Base-by-base conservation (phyloP, 2,329 filamentous ascomycete genomes). In the Geosmithia putterillii region DNA sequence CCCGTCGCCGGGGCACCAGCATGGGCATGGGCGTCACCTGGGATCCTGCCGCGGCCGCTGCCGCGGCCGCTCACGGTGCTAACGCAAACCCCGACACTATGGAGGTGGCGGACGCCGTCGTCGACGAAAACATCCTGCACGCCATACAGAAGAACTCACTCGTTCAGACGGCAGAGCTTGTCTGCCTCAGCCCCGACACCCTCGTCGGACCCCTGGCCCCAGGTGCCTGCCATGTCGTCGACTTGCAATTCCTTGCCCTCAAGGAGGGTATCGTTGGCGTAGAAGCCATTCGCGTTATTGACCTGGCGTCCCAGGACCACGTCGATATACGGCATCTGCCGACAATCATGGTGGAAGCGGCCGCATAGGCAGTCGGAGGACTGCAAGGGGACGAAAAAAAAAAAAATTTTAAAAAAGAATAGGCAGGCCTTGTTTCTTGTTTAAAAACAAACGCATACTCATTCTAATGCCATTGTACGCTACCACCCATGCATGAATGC, bases 271-370 rank as follows among this genome's bases (percentile, higher is more conserved):
- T 86, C 25, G 69, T 86, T 8, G 71, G 73, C n/a, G 60, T 90
- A 3, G 85, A 89, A 51, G 79, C 80, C 2, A 69, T 90, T 18
- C 69, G 83, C 41, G 75, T 90, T 1, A 70, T 89, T 3, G 86
- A 92, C 57, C 57, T 90, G 46, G 75, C 69, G 19, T 83, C 76
- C 28, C 80, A 86, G 54, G 83, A 89, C 62, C 81, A 84, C 54
- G 80, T 86, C 3, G 84, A 90, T 58, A 79, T 89, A 44, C 72
- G 76, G 47, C 82, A 90, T 47, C 57, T 92, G 49, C 86, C 86
- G 0, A 78, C 74, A 38, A 76, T 87, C 51, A 62, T 86, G 43
- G 70, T 81, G 15, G 61, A 67, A 19, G 51, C 50, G 17, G 53
- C 40, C 20, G 37, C 42, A 17, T 44, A n/a, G n/a, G n/a, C n/a